Conservation (phyloP, 805 yeast genomes). For the Saccharomycopsis synnaedendra region DNA sequence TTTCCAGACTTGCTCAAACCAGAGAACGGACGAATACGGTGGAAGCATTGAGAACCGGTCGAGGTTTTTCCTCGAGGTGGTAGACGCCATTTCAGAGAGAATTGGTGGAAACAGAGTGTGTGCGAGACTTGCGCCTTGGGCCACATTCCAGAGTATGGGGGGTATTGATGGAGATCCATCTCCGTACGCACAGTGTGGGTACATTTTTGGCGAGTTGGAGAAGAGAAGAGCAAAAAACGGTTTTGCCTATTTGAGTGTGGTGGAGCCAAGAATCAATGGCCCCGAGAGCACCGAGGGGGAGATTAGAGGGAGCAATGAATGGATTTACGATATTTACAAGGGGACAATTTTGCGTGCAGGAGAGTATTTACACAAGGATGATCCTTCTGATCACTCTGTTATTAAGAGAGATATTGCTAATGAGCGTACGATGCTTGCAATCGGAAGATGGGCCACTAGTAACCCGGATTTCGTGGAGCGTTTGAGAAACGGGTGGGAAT, state of each 20-base stretch:
- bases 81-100: constrained; percentile 36
- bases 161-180: constrained; percentile 27
- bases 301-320: constrained; percentile 27
- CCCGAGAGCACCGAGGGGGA: constrained; percentile 19
- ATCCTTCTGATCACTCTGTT: constrained; percentile 13
- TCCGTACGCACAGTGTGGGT: constrained; percentile 26
- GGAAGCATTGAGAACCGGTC: constrained; percentile 50
- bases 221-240: constrained; percentile 13
- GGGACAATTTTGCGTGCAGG: constrained; percentile 34
- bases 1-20: constrained; percentile 33
- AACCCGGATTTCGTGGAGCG: constrained; percentile 32
- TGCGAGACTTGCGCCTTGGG: constrained; percentile 37
- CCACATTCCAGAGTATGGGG: constrained; percentile 27
- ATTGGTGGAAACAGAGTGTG: constrained; percentile 41
- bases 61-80: constrained; percentile 35
- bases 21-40: constrained; percentile 52
- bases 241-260: constrained; percentile 16
- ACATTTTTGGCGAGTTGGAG: constrained; percentile 16
- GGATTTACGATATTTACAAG: constrained; percentile 31
- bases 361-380: constrained; percentile 20
- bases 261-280: constrained; percentile 18
- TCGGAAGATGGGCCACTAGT: constrained; percentile 27
- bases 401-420: constrained; percentile 22
- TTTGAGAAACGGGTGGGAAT: constrained; percentile 23
- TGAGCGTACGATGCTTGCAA: constrained; percentile 33